A percentile compares a stretch with the other conserved stretches of the same genome.
phyloP scores from a whole-genome alignment of 345 rosid species.

The Limnanthes douglasii region DNA sequence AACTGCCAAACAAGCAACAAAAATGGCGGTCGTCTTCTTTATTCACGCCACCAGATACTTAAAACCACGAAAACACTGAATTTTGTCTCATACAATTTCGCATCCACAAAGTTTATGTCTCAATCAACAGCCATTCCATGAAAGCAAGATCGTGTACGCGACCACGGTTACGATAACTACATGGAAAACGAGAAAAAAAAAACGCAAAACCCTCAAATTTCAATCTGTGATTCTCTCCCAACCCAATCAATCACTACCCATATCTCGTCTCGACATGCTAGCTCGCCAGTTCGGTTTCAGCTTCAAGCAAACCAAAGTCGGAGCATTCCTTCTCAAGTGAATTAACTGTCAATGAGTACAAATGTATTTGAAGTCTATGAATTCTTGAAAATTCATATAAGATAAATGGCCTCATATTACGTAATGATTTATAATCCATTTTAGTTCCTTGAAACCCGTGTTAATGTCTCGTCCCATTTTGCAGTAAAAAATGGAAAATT shows the following conservation, averaged over 20 bases:
- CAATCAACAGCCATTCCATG: slow-evolving; percentile 75
- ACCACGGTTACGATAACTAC: slow-evolving; percentile 90
- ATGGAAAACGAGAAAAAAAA: slow-evolving; percentile 90
- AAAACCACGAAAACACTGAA: slow-evolving; percentile 15
- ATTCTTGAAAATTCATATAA: too few species aligned
- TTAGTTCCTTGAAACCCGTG: too few species aligned
- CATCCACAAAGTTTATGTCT: slow-evolving; percentile 23
- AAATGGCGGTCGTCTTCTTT: too few species aligned
- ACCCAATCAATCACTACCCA: slow-evolving; percentile 37
- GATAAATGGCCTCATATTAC: too few species aligned
- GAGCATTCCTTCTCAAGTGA: slow-evolving; percentile 64
- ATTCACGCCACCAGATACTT: slow-evolving; percentile 6
- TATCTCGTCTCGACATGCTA: slow-evolving; percentile 54
- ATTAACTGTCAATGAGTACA: too few species aligned
- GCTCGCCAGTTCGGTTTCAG: slow-evolving; percentile 64
- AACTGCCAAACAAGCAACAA: too few species aligned
- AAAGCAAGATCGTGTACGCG: slow-evolving; percentile 65
- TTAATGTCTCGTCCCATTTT: too few species aligned
- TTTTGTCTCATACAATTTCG: slow-evolving; percentile 2
- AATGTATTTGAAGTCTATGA: too few species aligned
- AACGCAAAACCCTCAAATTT: slow-evolving; percentile 65
- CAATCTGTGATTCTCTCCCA: slow-evolving; percentile 62
- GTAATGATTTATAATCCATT: too few species aligned
- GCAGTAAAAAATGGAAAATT: too few species aligned
- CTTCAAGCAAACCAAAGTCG: slow-evolving; percentile 65